A percentile compares a stretch with the other conserved stretches of the same genome.
These are phyloP conservation scores for Aspergillus glaucus DNA, from an alignment of 2,329 filamentous ascomycete genomes.

Conservation along the genomic window DNA sequence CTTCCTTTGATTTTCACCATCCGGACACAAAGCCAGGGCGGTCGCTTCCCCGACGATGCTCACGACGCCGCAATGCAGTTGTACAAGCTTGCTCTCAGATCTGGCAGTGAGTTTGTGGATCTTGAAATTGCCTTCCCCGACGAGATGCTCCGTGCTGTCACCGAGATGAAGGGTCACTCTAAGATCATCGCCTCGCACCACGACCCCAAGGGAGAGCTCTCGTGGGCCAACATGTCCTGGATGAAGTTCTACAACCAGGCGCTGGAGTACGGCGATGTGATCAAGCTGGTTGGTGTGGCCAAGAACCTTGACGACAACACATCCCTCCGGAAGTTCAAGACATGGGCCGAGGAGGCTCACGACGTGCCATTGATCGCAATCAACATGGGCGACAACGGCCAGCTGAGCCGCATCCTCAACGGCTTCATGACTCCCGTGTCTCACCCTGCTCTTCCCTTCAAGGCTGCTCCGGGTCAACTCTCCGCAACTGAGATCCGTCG, in stretches of 20 bases:
- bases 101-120: slow-evolving; percentile 89
- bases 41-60: slow-evolving; percentile 74
- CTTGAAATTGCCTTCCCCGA: slow-evolving; percentile 83
- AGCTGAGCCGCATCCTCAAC: slow-evolving; percentile 85
- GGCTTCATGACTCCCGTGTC: slow-evolving; percentile 91
- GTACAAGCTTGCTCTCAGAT: slow-evolving; percentile 70
- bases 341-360: slow-evolving; percentile 65
- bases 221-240: slow-evolving; percentile 93
- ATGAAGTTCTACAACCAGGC: slow-evolving; percentile 83
- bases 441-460: slow-evolving; percentile 81
- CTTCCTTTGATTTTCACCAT: slow-evolving; percentile 90
- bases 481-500: slow-evolving; percentile 82
- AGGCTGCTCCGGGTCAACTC: slow-evolving; percentile 88
- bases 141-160: slow-evolving; percentile 63
- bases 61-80: slow-evolving; percentile 65
- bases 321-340: slow-evolving; percentile 73
- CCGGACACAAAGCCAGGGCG: slow-evolving; percentile 77
- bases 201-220: slow-evolving; percentile 70
- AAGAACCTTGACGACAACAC: slow-evolving; percentile 77
- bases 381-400: slow-evolving; percentile 86
- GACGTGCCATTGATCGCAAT: slow-evolving; percentile 83
- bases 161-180: slow-evolving; percentile 63
- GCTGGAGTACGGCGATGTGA: slow-evolving; percentile 81
- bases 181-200: slow-evolving; percentile 94
- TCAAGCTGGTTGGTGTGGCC: slow-evolving; percentile 87